Evolutionary conservation across 2,329 filamentous ascomycete species (phyloP).

Genomic region (Dactylella cylindrospora): DNA sequence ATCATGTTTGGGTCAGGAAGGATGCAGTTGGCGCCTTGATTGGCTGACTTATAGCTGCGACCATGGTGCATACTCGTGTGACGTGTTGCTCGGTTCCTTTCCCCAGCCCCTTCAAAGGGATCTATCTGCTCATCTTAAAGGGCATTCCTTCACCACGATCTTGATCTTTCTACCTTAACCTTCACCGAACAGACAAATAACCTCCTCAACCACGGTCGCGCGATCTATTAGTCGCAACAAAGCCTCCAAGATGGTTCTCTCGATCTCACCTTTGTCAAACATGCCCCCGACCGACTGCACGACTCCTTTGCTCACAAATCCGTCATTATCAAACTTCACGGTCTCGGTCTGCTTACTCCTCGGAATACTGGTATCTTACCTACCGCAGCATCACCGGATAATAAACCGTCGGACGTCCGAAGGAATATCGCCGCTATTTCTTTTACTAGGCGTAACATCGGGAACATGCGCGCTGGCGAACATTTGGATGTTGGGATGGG

Average conservation of each 20-base stretch:
- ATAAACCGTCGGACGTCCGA: conserved; percentile 81
- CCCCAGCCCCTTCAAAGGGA: no score
- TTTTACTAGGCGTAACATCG: conserved; percentile 88
- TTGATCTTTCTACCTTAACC: no score
- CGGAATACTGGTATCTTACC: conserved; percentile 87
- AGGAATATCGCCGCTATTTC: conserved; percentile 92
- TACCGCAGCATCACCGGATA: conserved; percentile 93
- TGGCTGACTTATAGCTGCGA: no score
- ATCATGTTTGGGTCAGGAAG: no score
- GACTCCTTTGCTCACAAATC: conserved; percentile 16
- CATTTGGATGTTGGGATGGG: conserved; percentile 83
- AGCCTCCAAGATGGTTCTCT: conserved; percentile 16
- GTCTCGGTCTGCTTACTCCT: conserved; percentile 68
- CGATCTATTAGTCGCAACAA: not conserved
- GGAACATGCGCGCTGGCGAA: conserved; percentile 88
- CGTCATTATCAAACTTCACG: conserved; percentile 38
- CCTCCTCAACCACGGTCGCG: not conserved
- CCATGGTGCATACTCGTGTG: no score
- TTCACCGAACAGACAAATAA: no score
- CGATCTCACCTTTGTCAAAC: conserved; percentile 46
- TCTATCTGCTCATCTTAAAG: no score
- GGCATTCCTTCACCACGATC: no score
- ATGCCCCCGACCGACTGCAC: conserved; percentile 34
- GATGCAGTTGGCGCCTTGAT: no score
- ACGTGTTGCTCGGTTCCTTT: no score